Evolutionary conservation across 1,284 basidiomycete genomes (phyloP).

Genomic region (Pseudozyma flocculosa): DNA sequence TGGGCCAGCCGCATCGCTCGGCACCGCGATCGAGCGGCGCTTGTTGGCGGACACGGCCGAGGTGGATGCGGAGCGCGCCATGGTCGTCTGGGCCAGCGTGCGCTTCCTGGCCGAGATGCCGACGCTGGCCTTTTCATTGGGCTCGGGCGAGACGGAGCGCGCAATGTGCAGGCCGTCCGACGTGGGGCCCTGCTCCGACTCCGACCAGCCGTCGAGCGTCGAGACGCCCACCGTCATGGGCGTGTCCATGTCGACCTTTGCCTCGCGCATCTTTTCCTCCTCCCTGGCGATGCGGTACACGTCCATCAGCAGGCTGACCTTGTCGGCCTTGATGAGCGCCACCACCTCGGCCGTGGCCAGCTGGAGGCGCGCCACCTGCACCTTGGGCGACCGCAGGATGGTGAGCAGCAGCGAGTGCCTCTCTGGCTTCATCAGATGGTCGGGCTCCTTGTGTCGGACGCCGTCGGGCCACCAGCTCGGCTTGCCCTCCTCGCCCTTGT

Average conservation of each 20-base stretch:
- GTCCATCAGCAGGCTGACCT: conserved; percentile 61
- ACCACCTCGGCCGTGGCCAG: conserved; percentile 62
- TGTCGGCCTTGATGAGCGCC: conserved; percentile 60
- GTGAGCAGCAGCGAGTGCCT: conserved; percentile 60
- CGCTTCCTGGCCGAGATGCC: background rate
- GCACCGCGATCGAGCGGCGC: conserved; percentile 1
- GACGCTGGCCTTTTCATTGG: conserved; percentile 2
- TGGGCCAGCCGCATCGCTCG: background rate
- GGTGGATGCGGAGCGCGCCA: background rate
- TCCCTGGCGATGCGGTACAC: conserved; percentile 62
- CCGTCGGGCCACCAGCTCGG: conserved; percentile 64
- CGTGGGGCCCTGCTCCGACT: conserved; percentile 7
- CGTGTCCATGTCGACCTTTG: conserved; percentile 17
- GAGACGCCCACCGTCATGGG: conserved; percentile 46
- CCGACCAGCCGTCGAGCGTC: conserved; percentile 47
- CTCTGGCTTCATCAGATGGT: conserved; percentile 62
- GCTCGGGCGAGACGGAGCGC: conserved; percentile 16
- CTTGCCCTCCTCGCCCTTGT: conserved; percentile 62
- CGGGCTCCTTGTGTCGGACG: conserved; percentile 63
- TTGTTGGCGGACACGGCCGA: background rate
- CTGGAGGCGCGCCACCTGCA: conserved; percentile 60
- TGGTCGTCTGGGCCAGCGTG: background rate
- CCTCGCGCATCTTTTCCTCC: conserved; percentile 48
- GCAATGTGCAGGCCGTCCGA: conserved; percentile 16
- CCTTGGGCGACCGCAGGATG: conserved; percentile 59